Conservation (phyloP, 345 rosid genomes). For the Cardamine occulta region DNA sequence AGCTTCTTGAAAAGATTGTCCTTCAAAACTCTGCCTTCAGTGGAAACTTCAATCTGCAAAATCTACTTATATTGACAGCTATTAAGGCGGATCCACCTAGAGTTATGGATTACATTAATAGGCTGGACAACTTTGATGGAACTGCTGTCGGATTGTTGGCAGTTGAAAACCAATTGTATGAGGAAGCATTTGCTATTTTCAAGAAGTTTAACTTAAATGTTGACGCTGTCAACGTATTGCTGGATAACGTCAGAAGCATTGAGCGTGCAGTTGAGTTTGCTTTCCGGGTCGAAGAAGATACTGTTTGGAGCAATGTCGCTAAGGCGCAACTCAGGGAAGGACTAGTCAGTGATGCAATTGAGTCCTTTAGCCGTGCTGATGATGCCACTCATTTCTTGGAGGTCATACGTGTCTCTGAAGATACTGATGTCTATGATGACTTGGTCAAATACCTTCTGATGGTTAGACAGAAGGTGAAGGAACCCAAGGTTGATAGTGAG, state of each 20-base stretch:
- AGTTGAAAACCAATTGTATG: conserved; percentile 83
- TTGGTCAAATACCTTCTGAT: conserved; percentile 91
- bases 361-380: conserved; percentile 95
- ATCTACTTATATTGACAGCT: conserved; percentile 94
- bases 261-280: conserved; percentile 96
- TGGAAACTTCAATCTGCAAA: conserved; percentile 95
- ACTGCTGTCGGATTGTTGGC: conserved; percentile 99
- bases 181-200: conserved; percentile 85
- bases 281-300: conserved; percentile 95
- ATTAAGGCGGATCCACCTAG: conserved; percentile 96
- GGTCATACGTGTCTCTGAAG: conserved; percentile 78
- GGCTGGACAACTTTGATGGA: conserved; percentile 97
- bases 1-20: conserved; percentile 93
- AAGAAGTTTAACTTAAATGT: conserved; percentile 86
- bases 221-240: conserved; percentile 70
- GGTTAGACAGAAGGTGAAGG: conserved; percentile 97
- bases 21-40: conserved; percentile 98
- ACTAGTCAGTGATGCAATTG: conserved; percentile 93
- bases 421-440: conserved; percentile 83
- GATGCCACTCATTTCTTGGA: conserved; percentile 81
- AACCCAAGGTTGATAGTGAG: conserved; percentile 93
- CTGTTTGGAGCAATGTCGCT: conserved; percentile 98
- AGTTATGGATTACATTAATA: conserved; percentile 95
- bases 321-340: conserved; percentile 95
- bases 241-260: conserved; percentile 72